Base-by-base conservation (phyloP, 108 stramenopile genomes). In the Aureococcus anophagefferens region DNA sequence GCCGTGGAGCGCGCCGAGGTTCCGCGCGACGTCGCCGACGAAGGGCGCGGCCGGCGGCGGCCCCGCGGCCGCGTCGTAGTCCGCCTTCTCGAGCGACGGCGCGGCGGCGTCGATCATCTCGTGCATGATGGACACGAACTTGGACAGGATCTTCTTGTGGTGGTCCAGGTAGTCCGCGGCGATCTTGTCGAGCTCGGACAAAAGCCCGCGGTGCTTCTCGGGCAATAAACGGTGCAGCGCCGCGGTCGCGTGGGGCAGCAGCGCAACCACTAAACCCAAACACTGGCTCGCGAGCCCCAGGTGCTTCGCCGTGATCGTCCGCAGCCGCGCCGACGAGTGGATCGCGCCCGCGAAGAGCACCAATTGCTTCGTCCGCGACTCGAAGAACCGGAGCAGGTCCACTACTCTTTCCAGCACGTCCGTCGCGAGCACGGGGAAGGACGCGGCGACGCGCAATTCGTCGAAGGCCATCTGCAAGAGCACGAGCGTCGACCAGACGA, bases 71-170 rank as follows among this genome's bases (percentile, higher is more conserved):
- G 63, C 73, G 72, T 89, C 91, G 79, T 90, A 96, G 74, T 93
- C 81, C 35, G 79, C 87, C 64, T 78, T 72, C 33, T 73, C 64
- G 40, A 92, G 88, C 36, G 74, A 86, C 29, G 89, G 82, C 14
- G 86, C 90, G 59, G 91, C 77, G 30, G 84, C 81, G 63, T 92
- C 97, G 28, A 97, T 86, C 62, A 94, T 90, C 62, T 94, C 93
- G 46, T 91, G 92, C 63, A 98, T 92, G 74, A 98, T 98, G 62
- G 85, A 89, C 30, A 95, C 95, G 77, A 98, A 95, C 74, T 98
- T 98, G 78, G 81, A 84, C 33, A 98, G 73, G 62, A 97, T 92
- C 83, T 90, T 92, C 69, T 90, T 89, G 65, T 83, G 89, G 81
- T 96, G 95, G 33, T 96, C 95, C 1, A 73, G 69, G 73, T 90